Percentiles rank a stretch among this genome's conserved stretches.
These are phyloP conservation scores for Pharus latifolius DNA, from an alignment of 176 grass and related monocot species.

Conservation along the genomic window DNA sequence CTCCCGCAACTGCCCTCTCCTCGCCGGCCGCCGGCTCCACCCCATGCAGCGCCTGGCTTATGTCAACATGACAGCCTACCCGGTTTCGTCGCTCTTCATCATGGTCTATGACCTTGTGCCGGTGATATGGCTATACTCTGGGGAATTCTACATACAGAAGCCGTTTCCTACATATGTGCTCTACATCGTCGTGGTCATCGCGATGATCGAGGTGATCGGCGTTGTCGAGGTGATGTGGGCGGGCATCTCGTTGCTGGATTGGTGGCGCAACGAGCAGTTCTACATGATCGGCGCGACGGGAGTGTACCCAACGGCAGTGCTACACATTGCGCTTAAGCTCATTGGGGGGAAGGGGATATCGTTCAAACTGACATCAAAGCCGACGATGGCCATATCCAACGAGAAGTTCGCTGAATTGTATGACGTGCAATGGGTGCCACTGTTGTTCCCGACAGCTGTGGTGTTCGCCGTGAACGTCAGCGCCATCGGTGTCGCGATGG, in stretches of 20 bases:
- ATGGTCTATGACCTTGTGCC: conserved; percentile 43
- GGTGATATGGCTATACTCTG: conserved; percentile 39
- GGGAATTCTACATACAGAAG: conserved; percentile 45
- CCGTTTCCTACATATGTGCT: conserved; percentile 36
- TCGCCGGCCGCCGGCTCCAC: conserved; percentile 20
- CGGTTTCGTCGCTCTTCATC: conserved; percentile 31
- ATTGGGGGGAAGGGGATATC: conserved; percentile 37
- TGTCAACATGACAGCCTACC: conserved; percentile 46
- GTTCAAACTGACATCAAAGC: conserved; percentile 36
- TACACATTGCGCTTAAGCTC: conserved; percentile 38
- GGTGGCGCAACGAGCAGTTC: conserved; percentile 52
- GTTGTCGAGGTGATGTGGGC: conserved; percentile 42
- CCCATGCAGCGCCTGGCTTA: conserved; percentile 37
- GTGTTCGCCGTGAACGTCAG: conserved; percentile 22
- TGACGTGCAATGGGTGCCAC: conserved; percentile 4
- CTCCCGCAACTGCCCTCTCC: conserved; percentile 28
- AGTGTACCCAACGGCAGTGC: conserved; percentile 31
- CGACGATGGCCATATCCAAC: conserved; percentile 1
- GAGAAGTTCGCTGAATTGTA: conserved; percentile 43
- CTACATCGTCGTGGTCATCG: conserved; percentile 32
- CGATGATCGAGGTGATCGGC: conserved; percentile 23
- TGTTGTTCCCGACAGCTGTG: conserved; percentile 32
- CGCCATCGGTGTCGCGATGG: conserved; percentile 22
- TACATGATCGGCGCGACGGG: conserved; percentile 45
- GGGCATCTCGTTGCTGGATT: conserved; percentile 30